Evolutionary conservation across 2,329 filamentous ascomycete genomes (phyloP).

Genomic region (Calonectria multiphialidica): DNA sequence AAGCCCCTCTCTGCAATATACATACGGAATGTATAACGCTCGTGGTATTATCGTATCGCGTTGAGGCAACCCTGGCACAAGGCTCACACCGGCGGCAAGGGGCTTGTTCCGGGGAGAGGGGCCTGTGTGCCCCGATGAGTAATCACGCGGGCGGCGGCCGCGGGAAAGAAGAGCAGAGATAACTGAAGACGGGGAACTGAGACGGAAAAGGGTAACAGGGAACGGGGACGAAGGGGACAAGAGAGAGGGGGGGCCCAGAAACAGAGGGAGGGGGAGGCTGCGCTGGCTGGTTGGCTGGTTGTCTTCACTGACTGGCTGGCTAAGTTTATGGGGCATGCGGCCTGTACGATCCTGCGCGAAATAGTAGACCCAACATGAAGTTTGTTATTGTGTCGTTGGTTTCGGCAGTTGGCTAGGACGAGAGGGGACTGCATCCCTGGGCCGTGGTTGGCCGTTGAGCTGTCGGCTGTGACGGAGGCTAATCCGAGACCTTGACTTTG

Average conservation of each 20-base stretch:
- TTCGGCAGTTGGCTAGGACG: slow-evolving; percentile 5
- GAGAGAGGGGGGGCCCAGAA: neutral
- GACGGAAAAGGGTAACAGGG: neutral
- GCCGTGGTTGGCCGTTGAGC: neutral
- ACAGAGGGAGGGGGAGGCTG: neutral
- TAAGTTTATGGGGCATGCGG: neutral
- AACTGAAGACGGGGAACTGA: neutral
- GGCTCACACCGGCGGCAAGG: slow-evolving; percentile 1
- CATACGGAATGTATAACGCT: neutral
- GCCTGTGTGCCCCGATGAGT: neutral
- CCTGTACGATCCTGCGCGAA: slow-evolving; percentile 19
- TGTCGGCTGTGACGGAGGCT: slow-evolving; percentile 20
- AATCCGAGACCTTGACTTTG: neutral
- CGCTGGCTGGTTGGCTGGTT: neutral
- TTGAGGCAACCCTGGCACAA: neutral
- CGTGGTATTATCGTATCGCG: slow-evolving; percentile 6
- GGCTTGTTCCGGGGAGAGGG: neutral
- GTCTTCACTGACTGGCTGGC: neutral
- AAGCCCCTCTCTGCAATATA: slow-evolving; percentile 12
- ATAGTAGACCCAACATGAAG: slow-evolving; percentile 10
- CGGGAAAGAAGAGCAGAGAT: neutral
- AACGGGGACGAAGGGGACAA: neutral
- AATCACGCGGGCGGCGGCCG: neutral
- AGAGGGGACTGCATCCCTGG: neutral
- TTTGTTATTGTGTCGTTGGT: slow-evolving; percentile 5